Evolutionary conservation across 768 basidiomycete genomes (phyloP).

Genomic region (Thelephora ganbajun): DNA sequence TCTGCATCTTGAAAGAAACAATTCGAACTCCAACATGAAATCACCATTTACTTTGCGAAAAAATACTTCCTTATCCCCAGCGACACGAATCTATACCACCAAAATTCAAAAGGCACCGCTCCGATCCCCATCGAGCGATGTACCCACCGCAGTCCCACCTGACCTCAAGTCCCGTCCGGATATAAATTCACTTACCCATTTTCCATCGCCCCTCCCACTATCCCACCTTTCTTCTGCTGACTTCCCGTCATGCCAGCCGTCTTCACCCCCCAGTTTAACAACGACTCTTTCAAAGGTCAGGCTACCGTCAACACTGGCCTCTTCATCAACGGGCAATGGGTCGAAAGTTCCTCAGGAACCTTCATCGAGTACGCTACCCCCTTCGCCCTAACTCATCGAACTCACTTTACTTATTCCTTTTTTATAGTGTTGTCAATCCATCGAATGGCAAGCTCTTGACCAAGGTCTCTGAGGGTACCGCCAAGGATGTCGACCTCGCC

Average conservation of each 20-base stretch:
- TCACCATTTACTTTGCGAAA: no score
- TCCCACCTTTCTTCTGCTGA: not conserved
- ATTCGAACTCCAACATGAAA: no score
- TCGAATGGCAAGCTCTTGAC: slow-evolving; percentile 52
- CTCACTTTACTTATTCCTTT: slow-evolving; percentile 1
- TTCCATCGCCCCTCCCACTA: no score
- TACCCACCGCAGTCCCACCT: no score
- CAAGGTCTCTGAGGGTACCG: slow-evolving; percentile 40
- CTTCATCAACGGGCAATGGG: slow-evolving; percentile 59
- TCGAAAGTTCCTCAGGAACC: slow-evolving; percentile 37
- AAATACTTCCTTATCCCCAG: no score
- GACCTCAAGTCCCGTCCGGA: no score
- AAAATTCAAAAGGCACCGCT: no score
- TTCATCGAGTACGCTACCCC: slow-evolving; percentile 51
- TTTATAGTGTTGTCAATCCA: slow-evolving; percentile 43
- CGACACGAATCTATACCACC: no score
- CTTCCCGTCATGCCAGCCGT: slow-evolving; percentile 23
- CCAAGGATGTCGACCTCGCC: slow-evolving; percentile 64
- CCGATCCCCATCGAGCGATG: no score
- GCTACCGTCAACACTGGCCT: slow-evolving; percentile 47
- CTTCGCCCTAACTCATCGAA: not conserved
- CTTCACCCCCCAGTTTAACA: slow-evolving; percentile 38
- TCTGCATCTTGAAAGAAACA: no score
- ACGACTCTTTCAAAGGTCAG: slow-evolving; percentile 42
- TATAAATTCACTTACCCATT: no score